These are phyloP conservation scores for Papiliotrema terrestris DNA, from an alignment of 1,284 basidiomycete genomes.

Conservation along the genomic window DNA sequence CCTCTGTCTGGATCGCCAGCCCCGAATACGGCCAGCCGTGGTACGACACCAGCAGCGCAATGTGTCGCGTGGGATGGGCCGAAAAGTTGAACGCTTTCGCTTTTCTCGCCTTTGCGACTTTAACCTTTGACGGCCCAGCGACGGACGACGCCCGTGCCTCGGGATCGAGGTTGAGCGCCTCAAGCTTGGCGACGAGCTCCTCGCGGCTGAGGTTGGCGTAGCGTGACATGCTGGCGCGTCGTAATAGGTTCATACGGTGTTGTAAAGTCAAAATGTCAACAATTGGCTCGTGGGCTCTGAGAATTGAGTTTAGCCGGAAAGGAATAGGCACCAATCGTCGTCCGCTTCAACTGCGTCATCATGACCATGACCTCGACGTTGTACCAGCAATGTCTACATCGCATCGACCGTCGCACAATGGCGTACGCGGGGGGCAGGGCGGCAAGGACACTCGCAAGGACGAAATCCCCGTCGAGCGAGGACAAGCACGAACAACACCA, in stretches of 20 bases:
- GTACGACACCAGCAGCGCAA: constrained; percentile 88
- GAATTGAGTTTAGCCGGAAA: too few species aligned
- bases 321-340: too few species aligned
- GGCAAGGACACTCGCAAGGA: too few species aligned
- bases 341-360: too few species aligned
- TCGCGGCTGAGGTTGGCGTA: constrained; percentile 49
- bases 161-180: constrained; percentile 53
- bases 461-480: too few species aligned
- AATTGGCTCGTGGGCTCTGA: too few species aligned
- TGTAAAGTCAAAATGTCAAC: neutral
- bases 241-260: too few species aligned
- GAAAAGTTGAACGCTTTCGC: constrained; percentile 55
- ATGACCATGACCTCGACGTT: too few species aligned
- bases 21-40: constrained; percentile 90
- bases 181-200: constrained; percentile 63
- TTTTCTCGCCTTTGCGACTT: constrained; percentile 14
- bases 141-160: neutral
- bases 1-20: constrained; percentile 71
- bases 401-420: too few species aligned
- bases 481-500: too few species aligned
- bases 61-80: constrained; percentile 73
- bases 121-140: constrained; percentile 1
- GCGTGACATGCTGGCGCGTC: neutral
- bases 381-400: too few species aligned
- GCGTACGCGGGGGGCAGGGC: too few species aligned